Conservation (phyloP, 1,139 yeast genomes). For the Debaryomyces psychrophilus region DNA sequence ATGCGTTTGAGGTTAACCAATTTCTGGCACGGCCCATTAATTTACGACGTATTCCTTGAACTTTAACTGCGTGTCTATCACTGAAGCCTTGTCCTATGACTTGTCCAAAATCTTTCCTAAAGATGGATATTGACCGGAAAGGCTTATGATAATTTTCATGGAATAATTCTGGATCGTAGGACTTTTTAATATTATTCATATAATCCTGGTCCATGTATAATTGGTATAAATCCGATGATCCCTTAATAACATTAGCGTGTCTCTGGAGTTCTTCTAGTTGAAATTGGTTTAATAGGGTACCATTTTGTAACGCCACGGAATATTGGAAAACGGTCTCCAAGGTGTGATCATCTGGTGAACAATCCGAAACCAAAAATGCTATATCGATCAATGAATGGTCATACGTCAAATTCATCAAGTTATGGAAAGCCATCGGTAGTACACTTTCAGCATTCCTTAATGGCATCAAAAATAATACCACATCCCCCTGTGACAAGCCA, state of each 20-base stretch:
- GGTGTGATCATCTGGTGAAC: constrained; percentile 75
- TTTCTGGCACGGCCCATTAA: constrained; percentile 90
- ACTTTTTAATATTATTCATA: constrained; percentile 55
- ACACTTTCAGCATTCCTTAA: constrained; percentile 81
- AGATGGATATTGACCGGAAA: constrained; percentile 75
- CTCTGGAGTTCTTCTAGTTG: constrained; percentile 41
- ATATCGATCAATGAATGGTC: constrained; percentile 81
- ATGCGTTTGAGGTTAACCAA: constrained; percentile 77
- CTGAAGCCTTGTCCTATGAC: constrained; percentile 85
- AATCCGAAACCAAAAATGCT: constrained; percentile 84
- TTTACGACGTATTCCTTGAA: constrained; percentile 85
- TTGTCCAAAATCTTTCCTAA: constrained; percentile 84
- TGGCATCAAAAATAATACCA: constrained; percentile 74
- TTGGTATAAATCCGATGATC: constrained; percentile 64
- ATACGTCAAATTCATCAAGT: constrained; percentile 82
- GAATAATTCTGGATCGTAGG: constrained; percentile 59
- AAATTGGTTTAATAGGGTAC: constrained; percentile 58
- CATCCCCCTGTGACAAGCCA: constrained; percentile 63
- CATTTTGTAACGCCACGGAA: constrained; percentile 69
- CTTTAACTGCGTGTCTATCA: constrained; percentile 86
- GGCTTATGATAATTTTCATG: constrained; percentile 69
- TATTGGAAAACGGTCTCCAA: constrained; percentile 67
- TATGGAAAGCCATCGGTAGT: constrained; percentile 80
- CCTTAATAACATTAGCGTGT: constrained; percentile 36
- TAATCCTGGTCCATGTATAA: constrained; percentile 72